Conservation (phyloP, 2,329 filamentous ascomycete genomes). For the Atkinsonella hypoxylon region DNA sequence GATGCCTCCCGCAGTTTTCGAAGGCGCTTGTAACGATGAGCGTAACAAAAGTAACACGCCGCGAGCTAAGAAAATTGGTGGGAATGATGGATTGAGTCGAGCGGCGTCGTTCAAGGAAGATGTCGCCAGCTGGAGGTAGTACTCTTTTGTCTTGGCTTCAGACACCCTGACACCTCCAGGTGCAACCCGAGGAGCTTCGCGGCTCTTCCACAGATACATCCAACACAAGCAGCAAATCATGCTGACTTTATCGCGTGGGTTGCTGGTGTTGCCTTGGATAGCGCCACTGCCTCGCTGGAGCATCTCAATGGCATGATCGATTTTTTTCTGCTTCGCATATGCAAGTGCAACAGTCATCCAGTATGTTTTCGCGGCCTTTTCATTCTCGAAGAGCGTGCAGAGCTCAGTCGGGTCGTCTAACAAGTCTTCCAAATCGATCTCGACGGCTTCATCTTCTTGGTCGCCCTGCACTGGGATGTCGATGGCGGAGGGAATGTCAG, state of each 20-base stretch:
- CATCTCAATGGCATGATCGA: constrained; percentile 71
- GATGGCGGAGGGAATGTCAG: constrained; percentile 52
- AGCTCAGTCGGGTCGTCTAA: constrained; percentile 91
- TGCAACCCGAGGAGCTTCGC: constrained; percentile 56
- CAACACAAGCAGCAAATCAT: constrained; percentile 79
- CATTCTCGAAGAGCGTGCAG: constrained; percentile 89
- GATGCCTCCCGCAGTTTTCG: constrained; percentile 52
- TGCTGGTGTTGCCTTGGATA: constrained; percentile 55
- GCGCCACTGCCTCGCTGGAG: constrained; percentile 63
- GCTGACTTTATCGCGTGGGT: constrained; percentile 72
- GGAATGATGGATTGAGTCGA: constrained; percentile 82
- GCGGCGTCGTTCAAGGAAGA: constrained; percentile 90
- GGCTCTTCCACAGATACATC: constrained; percentile 82
- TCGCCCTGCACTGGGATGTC: constrained; percentile 55
- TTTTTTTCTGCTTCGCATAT: constrained; percentile 90
- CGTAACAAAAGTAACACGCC: constrained; percentile 81
- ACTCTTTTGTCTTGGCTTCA: constrained; percentile 82
- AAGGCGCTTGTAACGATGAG: constrained; percentile 69
- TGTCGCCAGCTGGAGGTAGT: constrained; percentile 84
- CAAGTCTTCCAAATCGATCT: constrained; percentile 84
- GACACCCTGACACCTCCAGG: constrained; percentile 51
- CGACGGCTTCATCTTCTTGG: constrained; percentile 63
- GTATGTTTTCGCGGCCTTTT: constrained; percentile 78
- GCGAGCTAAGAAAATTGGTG: constrained; percentile 80
- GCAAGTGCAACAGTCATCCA: constrained; percentile 98